Percentiles rank a stretch among this genome's conserved stretches.
Evolutionary conservation across 768 basidiomycete species (phyloP).

Genomic region (Boletus sensibilis): DNA sequence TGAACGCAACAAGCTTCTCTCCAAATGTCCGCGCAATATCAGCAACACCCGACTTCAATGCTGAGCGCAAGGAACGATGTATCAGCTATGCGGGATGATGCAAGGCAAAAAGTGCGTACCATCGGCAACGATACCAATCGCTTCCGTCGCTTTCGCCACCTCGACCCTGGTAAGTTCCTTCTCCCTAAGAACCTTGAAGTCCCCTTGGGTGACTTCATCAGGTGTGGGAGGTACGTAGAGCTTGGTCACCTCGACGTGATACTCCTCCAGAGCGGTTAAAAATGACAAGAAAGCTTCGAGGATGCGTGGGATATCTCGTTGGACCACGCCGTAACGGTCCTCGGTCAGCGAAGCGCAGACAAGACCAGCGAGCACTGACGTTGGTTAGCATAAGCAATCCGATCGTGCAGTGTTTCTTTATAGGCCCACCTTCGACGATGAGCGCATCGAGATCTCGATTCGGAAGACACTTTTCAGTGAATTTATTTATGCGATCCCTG

Average conservation of each 20-base stretch:
- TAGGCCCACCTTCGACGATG: constrained; percentile 53
- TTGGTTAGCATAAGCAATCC: background rate
- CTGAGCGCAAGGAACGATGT: constrained; percentile 21
- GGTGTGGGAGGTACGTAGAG: constrained; percentile 38
- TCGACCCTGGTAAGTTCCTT: constrained; percentile 46
- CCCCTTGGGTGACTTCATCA: constrained; percentile 30
- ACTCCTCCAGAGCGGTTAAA: constrained; percentile 64
- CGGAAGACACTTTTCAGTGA: constrained; percentile 55
- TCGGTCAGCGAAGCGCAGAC: constrained; percentile 73
- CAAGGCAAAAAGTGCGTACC: constrained; percentile 40
- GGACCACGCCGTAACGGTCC: constrained; percentile 80
- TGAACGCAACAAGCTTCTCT: constrained; percentile 71
- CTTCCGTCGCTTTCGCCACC: constrained; percentile 53
- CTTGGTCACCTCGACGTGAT: constrained; percentile 51
- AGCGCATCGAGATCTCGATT: constrained; percentile 62
- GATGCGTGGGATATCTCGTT: constrained; percentile 80
- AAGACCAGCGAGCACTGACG: constrained; percentile 56
- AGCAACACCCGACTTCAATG: constrained; percentile 63
- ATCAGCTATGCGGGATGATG: background rate
- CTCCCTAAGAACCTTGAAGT: constrained; percentile 36
- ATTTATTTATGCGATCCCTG: constrained; percentile 49
- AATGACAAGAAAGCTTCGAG: constrained; percentile 74
- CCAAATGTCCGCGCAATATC: constrained; percentile 73
- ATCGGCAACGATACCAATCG: constrained; percentile 52
- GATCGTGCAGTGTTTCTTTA: background rate